Base-by-base conservation (phyloP, 352 stramenopile species). In the Phytophthora crassamura region DNA sequence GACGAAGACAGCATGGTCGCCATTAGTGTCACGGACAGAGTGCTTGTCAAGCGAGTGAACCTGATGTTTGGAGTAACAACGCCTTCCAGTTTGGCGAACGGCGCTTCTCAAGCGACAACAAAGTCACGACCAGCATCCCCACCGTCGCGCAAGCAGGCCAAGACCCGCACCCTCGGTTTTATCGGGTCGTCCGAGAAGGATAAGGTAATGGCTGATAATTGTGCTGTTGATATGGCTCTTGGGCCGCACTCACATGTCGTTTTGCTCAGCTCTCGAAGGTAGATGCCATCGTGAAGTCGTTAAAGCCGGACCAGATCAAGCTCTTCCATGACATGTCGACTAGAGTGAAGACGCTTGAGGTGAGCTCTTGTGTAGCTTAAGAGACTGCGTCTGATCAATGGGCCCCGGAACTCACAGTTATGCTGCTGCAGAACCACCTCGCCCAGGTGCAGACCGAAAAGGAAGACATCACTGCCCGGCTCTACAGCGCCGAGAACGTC, bases 251-350 rank as follows among this genome's bases (percentile, higher is more conserved):
- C 30, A 54, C 36, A 18, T 10, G 12, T 56, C 28, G 22, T 36
- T 14, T 41, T 32, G 36, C 54, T 38, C 65, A 94, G 68, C 73
- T 84, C n/a, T 86, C 80, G 1, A 91, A 90, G 52, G 80, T 85
- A 2, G 84, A 93, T 36, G 72, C 80, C 54, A 92, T 95, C 35
- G 81, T 93, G 10, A 89, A 92, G 58, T 86, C 82, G 25, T 64
- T 95, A 7, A 95, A 90, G 50, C 87, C 88, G 33, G 80, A 92
- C 36, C 84, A 93, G 56, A 91, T 95, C 57, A 95, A 95, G 64
- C 63, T 92, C 7, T 93, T 93, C 43, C 86, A 90, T 36, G 86
- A 95, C 20, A 87, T 95, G 81, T 91, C 84, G 15, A 89, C 79
- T 1, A 76, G 80, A 28, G 73, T 95, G n/a, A 89, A 90, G 54